Base-by-base conservation (phyloP, 257 asterid genomes). In the Solanum appendiculatum region DNA sequence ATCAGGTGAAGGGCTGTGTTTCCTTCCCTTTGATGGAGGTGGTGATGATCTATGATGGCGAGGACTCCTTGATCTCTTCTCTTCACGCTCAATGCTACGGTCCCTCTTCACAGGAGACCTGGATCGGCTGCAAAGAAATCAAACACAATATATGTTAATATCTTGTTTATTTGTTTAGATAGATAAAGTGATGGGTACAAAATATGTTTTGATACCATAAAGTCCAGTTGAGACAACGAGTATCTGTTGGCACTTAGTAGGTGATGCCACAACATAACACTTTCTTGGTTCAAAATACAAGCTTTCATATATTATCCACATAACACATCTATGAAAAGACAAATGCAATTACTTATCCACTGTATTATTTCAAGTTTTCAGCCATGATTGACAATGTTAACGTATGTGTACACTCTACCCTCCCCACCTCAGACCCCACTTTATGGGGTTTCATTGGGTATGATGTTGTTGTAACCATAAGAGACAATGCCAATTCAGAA, bases 21-120 rank as follows among this genome's bases (percentile, higher is more conserved):
- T 86, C 70, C 84, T 54, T 29, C 88, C 88, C 82, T 85, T 88
- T 18, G 90, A 80, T 86, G 90, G 93, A 31, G 92, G 92, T 51
- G 93, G 87, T 6, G 92, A 88, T 64, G 86, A 42, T 75, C 91
- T 89, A 54, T 86, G 93, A 25, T 88, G 89, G 85, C 87, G 89
- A 15, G 92, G 93, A 88, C 91, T 93, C 87, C 92, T 90, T n/a
- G 95, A 91, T 84, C 92, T 91, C 91, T 89, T 90, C 83, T 90
- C 93, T 54, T 83, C 91, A 11, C 44, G 89, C 39, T 92, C 94
- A 58, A 91, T 78, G 82, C 93, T 88, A 25, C 88, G 92, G 36
- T 91, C 94, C 87, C 92, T 89, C 90, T 86, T 91, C 74, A 84
- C 86, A 14, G 93, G 94, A 63, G 95, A 91, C 89, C 92, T 93